These are phyloP conservation scores for Knoxdaviesia capensis DNA, from an alignment of 2,329 filamentous ascomycete genomes.

Conservation along the genomic window DNA sequence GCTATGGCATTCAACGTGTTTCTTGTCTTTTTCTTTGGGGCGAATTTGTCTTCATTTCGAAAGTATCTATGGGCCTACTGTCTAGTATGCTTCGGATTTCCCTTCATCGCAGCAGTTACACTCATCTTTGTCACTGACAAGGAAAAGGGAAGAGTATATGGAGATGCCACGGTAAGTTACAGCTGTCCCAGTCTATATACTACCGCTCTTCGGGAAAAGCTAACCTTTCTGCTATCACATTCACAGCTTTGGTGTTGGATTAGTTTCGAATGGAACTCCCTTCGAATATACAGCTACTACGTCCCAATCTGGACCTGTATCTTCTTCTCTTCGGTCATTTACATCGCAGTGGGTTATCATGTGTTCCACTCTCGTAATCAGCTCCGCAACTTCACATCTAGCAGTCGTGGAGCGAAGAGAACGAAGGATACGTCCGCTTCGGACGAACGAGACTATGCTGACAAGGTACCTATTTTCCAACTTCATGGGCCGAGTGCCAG, in stretches of 20 bases:
- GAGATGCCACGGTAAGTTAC: slow-evolving; percentile 31
- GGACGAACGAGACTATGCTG: slow-evolving; percentile 12
- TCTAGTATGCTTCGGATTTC: slow-evolving; percentile 49
- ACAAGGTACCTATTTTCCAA: slow-evolving; percentile 11
- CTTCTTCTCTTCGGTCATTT: slow-evolving; percentile 30
- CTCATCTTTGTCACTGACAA: slow-evolving; percentile 35
- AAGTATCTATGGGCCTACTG: slow-evolving; percentile 54
- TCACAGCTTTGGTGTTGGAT: slow-evolving; percentile 43
- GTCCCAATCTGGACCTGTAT: slow-evolving; percentile 41
- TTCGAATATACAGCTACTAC: slow-evolving; percentile 42
- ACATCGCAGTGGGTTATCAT: slow-evolving; percentile 35
- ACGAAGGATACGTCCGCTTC: slow-evolving; percentile 7
- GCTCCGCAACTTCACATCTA: slow-evolving; percentile 24
- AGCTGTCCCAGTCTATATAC: not conserved
- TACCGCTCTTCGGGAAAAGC: too few species aligned
- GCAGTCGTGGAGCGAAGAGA: slow-evolving; percentile 4
- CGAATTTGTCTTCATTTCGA: slow-evolving; percentile 46
- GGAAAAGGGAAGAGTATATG: slow-evolving; percentile 23
- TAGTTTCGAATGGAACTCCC: slow-evolving; percentile 27
- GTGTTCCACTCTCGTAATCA: slow-evolving; percentile 38
- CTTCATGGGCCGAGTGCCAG: too few species aligned
- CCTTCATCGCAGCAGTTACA: slow-evolving; percentile 44
- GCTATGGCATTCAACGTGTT: slow-evolving; percentile 73
- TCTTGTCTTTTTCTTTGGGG: slow-evolving; percentile 42
- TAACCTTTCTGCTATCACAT: slow-evolving; percentile 1